phyloP scores from a whole-genome alignment of 2,329 filamentous ascomycete genomes.

The Sporothrix sp. region DNA sequence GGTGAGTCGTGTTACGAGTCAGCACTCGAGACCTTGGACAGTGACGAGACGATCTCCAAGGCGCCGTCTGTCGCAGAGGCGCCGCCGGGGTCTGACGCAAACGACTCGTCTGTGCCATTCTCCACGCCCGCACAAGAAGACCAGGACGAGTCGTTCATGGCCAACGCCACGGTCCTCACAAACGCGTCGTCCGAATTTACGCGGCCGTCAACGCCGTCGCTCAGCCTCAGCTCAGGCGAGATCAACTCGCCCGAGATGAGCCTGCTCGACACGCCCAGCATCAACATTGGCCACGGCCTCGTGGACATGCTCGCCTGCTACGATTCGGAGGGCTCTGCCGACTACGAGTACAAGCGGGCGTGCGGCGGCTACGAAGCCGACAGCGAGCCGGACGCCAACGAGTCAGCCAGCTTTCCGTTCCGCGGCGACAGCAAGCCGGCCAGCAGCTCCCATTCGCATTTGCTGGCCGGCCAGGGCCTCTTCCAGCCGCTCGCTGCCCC shows the following conservation, averaged over 20 bases:
- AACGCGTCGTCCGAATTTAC: conserved; percentile 1
- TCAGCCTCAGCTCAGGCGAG: conserved; percentile 7
- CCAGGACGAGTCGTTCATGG: neutral
- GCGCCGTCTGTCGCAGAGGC: too few relatives aligned
- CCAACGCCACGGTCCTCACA: neutral
- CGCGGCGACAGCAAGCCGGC: neutral
- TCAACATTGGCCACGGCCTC: neutral
- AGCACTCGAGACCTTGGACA: neutral
- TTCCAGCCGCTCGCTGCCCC: neutral
- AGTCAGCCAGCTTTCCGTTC: neutral
- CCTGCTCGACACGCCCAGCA: conserved; percentile 8
- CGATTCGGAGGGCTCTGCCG: neutral
- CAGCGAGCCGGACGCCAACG: neutral
- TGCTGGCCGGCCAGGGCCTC: neutral
- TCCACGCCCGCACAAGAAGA: neutral
- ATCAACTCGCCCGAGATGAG: conserved; percentile 9
- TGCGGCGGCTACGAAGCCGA: conserved; percentile 1
- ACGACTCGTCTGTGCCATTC: conserved; percentile 1
- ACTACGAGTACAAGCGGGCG: neutral
- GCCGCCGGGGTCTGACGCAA: neutral
- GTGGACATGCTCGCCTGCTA: neutral
- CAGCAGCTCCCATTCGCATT: neutral
- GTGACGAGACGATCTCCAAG: too few relatives aligned
- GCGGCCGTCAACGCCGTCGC: conserved; percentile 8
- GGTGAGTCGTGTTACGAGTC: neutral